A percentile compares a stretch with the other conserved stretches of the same genome.
These are phyloP conservation scores for Moesziomyces antarcticus DNA, from an alignment of 1,284 basidiomycete genomes.

Conservation along the genomic window DNA sequence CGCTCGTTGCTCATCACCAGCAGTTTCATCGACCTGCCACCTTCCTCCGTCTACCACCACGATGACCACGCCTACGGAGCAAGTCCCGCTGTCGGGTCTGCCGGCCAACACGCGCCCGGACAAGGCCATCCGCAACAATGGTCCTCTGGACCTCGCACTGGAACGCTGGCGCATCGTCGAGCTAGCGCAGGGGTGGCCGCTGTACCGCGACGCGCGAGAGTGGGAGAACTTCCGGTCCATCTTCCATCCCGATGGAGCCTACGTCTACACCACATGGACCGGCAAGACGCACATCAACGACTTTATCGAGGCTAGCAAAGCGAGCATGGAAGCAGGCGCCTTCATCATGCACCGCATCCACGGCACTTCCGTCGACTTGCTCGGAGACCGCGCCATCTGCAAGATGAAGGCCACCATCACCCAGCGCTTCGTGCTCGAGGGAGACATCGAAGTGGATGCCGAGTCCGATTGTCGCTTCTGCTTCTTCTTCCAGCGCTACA, in stretches of 20 bases:
- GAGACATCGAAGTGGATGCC: slow-evolving; percentile 57
- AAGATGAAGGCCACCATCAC: slow-evolving; percentile 67
- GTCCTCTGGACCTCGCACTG: slow-evolving; percentile 10
- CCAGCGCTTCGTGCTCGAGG: slow-evolving; percentile 59
- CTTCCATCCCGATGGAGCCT: slow-evolving; percentile 62
- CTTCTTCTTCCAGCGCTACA: slow-evolving; percentile 58
- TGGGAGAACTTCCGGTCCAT: slow-evolving; percentile 61
- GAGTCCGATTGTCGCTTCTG: slow-evolving; percentile 64
- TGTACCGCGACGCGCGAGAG: slow-evolving; percentile 63
- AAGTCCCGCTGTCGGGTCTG: slow-evolving; percentile 10
- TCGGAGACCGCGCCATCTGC: slow-evolving; percentile 54
- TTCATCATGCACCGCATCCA: slow-evolving; percentile 62
- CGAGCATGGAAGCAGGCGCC: slow-evolving; percentile 58
- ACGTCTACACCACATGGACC: slow-evolving; percentile 66
- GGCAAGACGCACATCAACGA: slow-evolving; percentile 63
- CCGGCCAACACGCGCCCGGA: slow-evolving; percentile 17
- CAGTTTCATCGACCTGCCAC: too few relatives aligned
- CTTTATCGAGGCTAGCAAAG: slow-evolving; percentile 58
- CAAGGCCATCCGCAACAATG: slow-evolving; percentile 15
- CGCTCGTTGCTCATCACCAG: too few relatives aligned
- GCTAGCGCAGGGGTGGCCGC: slow-evolving; percentile 59
- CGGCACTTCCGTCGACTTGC: slow-evolving; percentile 60
- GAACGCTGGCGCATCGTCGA: slow-evolving; percentile 59
- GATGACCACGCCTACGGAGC: neutral
- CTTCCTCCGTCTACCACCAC: too few relatives aligned